Conservation (phyloP, 805 yeast species). For the Myxozyma nipponensis region DNA sequence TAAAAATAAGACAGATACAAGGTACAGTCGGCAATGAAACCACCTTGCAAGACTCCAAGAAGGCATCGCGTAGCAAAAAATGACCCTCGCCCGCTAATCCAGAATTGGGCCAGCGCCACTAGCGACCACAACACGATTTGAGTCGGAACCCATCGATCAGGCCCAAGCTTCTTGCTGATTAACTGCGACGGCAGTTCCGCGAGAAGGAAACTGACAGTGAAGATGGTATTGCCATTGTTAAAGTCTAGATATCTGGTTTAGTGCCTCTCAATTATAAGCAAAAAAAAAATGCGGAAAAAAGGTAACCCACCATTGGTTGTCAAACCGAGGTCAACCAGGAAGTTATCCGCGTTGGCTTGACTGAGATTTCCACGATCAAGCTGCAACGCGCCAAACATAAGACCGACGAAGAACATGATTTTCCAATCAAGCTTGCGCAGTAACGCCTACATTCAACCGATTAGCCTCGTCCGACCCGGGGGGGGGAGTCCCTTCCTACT, state of each 20-base stretch:
- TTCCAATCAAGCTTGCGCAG: conserved; percentile 7
- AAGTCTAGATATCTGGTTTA: conserved; percentile 42
- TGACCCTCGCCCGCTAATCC: conserved; percentile 40
- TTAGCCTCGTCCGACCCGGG: conserved; percentile 1
- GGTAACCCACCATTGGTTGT: conserved; percentile 41
- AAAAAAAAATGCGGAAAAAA: background rate
- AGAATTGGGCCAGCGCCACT: conserved; percentile 50
- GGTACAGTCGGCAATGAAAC: conserved; percentile 56
- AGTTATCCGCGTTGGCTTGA: conserved; percentile 54
- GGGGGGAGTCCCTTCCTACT: background rate
- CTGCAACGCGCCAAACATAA: conserved; percentile 52
- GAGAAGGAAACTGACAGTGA: conserved; percentile 48
- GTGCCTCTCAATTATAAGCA: background rate
- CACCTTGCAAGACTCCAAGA: conserved; percentile 56
- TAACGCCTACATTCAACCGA: background rate
- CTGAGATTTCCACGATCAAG: conserved; percentile 53
- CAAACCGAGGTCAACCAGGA: conserved; percentile 48
- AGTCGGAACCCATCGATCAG: conserved; percentile 57
- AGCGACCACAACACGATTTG: conserved; percentile 53
- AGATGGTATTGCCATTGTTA: conserved; percentile 54
- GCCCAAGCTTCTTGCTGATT: conserved; percentile 56
- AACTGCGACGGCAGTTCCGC: conserved; percentile 65
- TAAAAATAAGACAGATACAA: conserved; percentile 61
- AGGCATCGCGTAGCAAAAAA: conserved; percentile 50
- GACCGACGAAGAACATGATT: conserved; percentile 6